A percentile compares a stretch with the other conserved stretches of the same genome.
phyloP scores from a whole-genome alignment of 106 monocot genomes.

The Dioscorea zingiberensis region DNA sequence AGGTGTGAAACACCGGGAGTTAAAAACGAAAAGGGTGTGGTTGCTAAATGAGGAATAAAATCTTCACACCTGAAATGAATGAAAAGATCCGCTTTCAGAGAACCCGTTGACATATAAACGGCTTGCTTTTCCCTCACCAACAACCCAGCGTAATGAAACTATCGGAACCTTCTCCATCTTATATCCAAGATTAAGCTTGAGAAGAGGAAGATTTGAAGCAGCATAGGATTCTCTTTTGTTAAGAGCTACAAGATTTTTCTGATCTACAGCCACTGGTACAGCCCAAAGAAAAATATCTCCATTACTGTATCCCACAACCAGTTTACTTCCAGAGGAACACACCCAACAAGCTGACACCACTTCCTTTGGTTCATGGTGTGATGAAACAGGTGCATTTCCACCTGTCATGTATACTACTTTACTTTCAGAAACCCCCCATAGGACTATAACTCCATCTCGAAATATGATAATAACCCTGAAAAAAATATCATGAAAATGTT shows the following conservation, averaged over 20 bases:
- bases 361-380: conserved; percentile 39
- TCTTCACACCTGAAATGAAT: conserved; percentile 67
- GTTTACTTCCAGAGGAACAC: conserved; percentile 65
- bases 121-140: conserved; percentile 37
- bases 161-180: conserved; percentile 74
- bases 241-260: conserved; percentile 9
- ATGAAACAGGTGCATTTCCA: conserved; percentile 23
- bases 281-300: conserved; percentile 79
- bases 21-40: too few relatives aligned
- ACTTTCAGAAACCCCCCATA: conserved; percentile 77
- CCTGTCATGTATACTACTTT: conserved; percentile 45
- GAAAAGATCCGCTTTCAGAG: conserved; percentile 30
- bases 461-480: conserved; percentile 74
- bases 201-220: conserved; percentile 48
- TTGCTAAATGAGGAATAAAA: not conserved
- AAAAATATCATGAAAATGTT: not conserved
- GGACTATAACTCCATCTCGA: conserved; percentile 54
- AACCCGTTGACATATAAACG: conserved; percentile 75
- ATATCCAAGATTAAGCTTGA: conserved; percentile 84
- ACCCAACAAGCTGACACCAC: conserved; percentile 74
- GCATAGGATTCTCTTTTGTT: conserved; percentile 18
- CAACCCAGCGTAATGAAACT: conserved; percentile 52
- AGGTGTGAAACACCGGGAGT: too few relatives aligned
- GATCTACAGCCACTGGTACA: conserved; percentile 34
- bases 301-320: conserved; percentile 65